Evolutionary conservation across 1,284 basidiomycete species (phyloP).

Genomic region (Earliella scabrosa): DNA sequence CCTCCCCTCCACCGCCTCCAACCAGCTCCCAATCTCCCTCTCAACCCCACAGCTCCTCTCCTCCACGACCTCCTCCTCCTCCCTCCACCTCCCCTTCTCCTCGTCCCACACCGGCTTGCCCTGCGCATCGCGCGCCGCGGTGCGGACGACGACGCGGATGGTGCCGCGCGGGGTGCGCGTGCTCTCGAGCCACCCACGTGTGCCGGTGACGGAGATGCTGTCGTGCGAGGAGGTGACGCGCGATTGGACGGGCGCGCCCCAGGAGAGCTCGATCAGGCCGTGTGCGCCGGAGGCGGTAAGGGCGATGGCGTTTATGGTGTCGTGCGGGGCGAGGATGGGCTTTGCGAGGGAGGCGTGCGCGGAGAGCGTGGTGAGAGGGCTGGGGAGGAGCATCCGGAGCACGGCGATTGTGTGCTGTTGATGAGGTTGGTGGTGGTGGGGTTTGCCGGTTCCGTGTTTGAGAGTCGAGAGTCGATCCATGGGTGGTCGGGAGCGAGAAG

Average conservation of each 20-base stretch:
- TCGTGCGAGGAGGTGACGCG: slow-evolving; percentile 34
- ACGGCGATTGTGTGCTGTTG: slow-evolving; percentile 65
- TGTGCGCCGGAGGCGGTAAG: slow-evolving; percentile 58
- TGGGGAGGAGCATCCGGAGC: slow-evolving; percentile 63
- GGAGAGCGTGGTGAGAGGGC: slow-evolving; percentile 57
- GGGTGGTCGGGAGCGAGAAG: too few relatives aligned
- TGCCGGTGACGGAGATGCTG: slow-evolving; percentile 60
- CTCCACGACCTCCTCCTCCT: slow-evolving; percentile 50
- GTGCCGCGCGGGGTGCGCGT: slow-evolving; percentile 26
- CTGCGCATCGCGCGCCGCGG: slow-evolving; percentile 44
- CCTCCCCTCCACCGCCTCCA: slow-evolving; percentile 53
- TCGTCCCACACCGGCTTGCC: slow-evolving; percentile 42
- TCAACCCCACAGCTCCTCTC: slow-evolving; percentile 55
- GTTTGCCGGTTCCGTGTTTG: too few relatives aligned
- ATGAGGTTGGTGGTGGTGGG: background rate
- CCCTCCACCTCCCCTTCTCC: slow-evolving; percentile 38
- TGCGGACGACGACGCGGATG: slow-evolving; percentile 47
- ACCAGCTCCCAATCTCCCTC: slow-evolving; percentile 65
- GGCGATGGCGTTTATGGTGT: slow-evolving; percentile 67
- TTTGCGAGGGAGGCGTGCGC: slow-evolving; percentile 72
- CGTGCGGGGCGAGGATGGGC: slow-evolving; percentile 72
- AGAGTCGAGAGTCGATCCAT: too few relatives aligned
- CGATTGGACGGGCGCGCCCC: slow-evolving; percentile 55
- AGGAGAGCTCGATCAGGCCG: slow-evolving; percentile 62
- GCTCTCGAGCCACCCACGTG: slow-evolving; percentile 53